Conservation (phyloP, 1,284 basidiomycete species). For the Cryptococcus sp. region DNA sequence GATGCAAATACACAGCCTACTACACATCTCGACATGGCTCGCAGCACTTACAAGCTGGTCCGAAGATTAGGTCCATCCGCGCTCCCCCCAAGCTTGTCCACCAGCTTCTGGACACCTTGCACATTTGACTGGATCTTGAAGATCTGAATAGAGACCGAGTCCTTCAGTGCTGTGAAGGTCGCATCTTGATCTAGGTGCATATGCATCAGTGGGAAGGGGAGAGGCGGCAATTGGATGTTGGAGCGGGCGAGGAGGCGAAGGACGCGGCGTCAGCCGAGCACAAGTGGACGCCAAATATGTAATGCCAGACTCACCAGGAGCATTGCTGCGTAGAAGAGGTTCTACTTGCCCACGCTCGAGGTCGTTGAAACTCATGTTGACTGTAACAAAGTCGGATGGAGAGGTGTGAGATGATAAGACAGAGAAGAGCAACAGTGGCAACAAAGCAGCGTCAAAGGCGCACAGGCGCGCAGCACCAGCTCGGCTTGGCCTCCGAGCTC, state of each 20-base stretch:
- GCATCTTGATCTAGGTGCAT: constrained; percentile 28
- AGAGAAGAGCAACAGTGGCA: constrained; percentile 4
- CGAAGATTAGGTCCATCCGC: constrained; percentile 70
- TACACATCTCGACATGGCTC: neutral
- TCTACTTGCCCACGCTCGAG: constrained; percentile 50
- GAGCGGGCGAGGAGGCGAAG: neutral
- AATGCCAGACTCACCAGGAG: constrained; percentile 29
- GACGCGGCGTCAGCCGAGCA: neutral
- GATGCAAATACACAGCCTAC: neutral
- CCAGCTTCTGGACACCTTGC: constrained; percentile 85
- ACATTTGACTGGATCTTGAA: constrained; percentile 99
- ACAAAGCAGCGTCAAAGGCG: neutral
- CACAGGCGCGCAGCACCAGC: too few species aligned
- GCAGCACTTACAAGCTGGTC: constrained; percentile 45
- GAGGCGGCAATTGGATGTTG: constrained; percentile 18
- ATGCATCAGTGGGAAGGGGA: constrained; percentile 13
- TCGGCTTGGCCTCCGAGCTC: too few species aligned
- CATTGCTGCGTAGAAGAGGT: constrained; percentile 29
- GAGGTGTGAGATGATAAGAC: neutral
- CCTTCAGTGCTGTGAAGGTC: constrained; percentile 70
- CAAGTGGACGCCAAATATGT: neutral
- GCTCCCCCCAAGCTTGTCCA: constrained; percentile 81
- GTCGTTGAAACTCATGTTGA: constrained; percentile 54
- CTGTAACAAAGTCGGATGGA: neutral
- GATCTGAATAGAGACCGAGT: constrained; percentile 85